These are phyloP conservation scores for Solanum hybrid DNA, from an alignment of 305 asterid genomes.

Conservation along the genomic window DNA sequence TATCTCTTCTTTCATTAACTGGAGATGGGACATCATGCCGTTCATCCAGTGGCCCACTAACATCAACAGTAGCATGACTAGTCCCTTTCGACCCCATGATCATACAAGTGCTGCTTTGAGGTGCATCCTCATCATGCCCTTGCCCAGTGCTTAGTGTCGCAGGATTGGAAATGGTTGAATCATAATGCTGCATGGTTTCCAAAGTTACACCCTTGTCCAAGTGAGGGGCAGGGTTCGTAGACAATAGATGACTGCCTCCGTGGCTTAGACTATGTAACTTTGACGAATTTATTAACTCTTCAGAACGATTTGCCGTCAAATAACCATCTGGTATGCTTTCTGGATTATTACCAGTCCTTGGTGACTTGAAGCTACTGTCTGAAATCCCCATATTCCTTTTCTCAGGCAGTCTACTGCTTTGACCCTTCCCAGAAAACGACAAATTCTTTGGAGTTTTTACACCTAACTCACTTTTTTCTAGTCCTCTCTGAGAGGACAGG, in stretches of 20 bases:
- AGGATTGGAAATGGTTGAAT: not conserved
- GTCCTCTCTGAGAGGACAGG: constrained; percentile 13
- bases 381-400: constrained; percentile 31
- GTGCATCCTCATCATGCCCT: constrained; percentile 19
- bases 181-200: not conserved
- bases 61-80: constrained; percentile 14
- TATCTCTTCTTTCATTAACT: constrained; percentile 7
- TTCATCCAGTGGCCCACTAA: constrained; percentile 16
- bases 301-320: constrained; percentile 11
- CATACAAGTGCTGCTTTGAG: not conserved
- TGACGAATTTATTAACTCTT: constrained; percentile 5
- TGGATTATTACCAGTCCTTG: constrained; percentile 16
- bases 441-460: constrained; percentile 30
- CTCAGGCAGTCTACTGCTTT: constrained; percentile 15
- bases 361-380: constrained; percentile 30
- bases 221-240: not conserved
- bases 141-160: constrained; percentile 6
- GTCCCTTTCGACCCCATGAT: constrained; percentile 12
- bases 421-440: constrained; percentile 24
- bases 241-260: not conserved
- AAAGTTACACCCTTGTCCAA: not conserved
- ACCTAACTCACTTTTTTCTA: constrained; percentile 17
- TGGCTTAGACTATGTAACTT: not conserved
- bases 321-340: constrained; percentile 19
- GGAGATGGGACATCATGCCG: constrained; percentile 15